Conservation (phyloP, 2,329 filamentous ascomycete species). For the Arthrobotrys entomopaga region DNA sequence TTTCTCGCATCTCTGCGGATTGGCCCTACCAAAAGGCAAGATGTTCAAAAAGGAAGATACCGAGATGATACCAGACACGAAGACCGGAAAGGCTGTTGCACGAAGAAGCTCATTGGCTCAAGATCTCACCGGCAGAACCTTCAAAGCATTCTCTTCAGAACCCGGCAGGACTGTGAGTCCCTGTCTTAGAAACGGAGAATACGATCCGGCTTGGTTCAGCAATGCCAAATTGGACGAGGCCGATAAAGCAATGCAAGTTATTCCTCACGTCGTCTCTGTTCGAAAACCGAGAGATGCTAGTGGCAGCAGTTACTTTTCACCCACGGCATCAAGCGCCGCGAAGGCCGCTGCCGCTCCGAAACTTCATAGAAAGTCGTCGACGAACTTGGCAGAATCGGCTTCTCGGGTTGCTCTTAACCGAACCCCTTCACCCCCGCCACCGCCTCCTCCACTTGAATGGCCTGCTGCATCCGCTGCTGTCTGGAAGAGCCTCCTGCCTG, state of each 20-base stretch:
- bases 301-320: slow-evolving; percentile 74
- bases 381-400: slow-evolving; percentile 67
- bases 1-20: slow-evolving; percentile 86
- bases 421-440: slow-evolving; percentile 59
- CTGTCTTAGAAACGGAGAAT: slow-evolving; percentile 62
- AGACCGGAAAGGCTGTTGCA: slow-evolving; percentile 58
- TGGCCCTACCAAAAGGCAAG: slow-evolving; percentile 68
- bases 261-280: slow-evolving; percentile 6
- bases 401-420: slow-evolving; percentile 62
- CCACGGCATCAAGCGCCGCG: slow-evolving; percentile 86
- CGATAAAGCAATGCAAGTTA: slow-evolving; percentile 61
- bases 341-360: slow-evolving; percentile 77
- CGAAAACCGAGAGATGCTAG: slow-evolving; percentile 33
- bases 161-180: not conserved
- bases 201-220: slow-evolving; percentile 80
- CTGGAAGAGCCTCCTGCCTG: slow-evolving; percentile 41
- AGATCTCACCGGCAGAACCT: slow-evolving; percentile 34
- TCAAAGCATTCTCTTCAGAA: slow-evolving; percentile 18
- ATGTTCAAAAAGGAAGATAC: slow-evolving; percentile 5
- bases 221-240: slow-evolving; percentile 68
- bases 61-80: slow-evolving; percentile 9
- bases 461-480: slow-evolving; percentile 55
- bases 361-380: slow-evolving; percentile 68
- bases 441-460: slow-evolving; percentile 54
- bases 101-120: slow-evolving; percentile 59